Evolutionary conservation across 1,284 basidiomycete genomes (phyloP).

Genomic region (Cutaneotrichosporon arboriforme): DNA sequence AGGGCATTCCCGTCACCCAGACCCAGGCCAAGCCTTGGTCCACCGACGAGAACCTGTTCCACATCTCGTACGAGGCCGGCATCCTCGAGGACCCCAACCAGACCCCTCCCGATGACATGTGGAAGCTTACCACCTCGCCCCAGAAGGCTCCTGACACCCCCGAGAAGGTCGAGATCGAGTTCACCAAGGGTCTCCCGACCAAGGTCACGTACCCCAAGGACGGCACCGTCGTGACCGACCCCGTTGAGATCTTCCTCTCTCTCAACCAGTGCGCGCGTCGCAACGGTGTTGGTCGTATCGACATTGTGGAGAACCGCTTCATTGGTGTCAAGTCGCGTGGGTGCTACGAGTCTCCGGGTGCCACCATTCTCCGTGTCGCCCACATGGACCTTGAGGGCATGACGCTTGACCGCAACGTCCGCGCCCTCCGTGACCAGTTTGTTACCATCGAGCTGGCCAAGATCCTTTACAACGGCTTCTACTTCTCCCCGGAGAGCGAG

Average conservation of each 20-base stretch:
- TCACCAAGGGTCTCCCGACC: slow-evolving; percentile 76
- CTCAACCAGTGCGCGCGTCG: slow-evolving; percentile 90
- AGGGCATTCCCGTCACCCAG: slow-evolving; percentile 89
- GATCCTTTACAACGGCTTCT: slow-evolving; percentile 87
- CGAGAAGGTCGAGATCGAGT: slow-evolving; percentile 78
- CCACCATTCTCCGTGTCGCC: slow-evolving; percentile 89
- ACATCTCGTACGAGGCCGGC: slow-evolving; percentile 99
- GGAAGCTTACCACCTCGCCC: slow-evolving; percentile 88
- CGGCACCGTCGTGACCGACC: slow-evolving; percentile 65
- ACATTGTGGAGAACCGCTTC: slow-evolving; percentile 99
- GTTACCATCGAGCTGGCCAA: slow-evolving; percentile 82
- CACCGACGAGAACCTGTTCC: slow-evolving; percentile 98
- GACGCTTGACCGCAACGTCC: slow-evolving; percentile 94
- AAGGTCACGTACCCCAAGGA: slow-evolving; percentile 60
- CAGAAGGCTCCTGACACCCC: slow-evolving; percentile 75
- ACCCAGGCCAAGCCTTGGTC: slow-evolving; percentile 98
- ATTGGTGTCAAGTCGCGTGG: slow-evolving; percentile 98
- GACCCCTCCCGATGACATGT: slow-evolving; percentile 97
- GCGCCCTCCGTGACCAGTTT: slow-evolving; percentile 89
- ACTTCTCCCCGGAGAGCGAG: slow-evolving; percentile 97
- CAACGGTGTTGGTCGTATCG: slow-evolving; percentile 93
- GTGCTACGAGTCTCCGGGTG: slow-evolving; percentile 96
- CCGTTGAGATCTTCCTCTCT: slow-evolving; percentile 90
- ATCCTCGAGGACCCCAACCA: slow-evolving; percentile 96
- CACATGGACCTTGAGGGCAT: slow-evolving; percentile 97